These are phyloP conservation scores for Colletotrichum liaoningense DNA, from an alignment of 2,329 filamentous ascomycete species.

Conservation along the genomic window DNA sequence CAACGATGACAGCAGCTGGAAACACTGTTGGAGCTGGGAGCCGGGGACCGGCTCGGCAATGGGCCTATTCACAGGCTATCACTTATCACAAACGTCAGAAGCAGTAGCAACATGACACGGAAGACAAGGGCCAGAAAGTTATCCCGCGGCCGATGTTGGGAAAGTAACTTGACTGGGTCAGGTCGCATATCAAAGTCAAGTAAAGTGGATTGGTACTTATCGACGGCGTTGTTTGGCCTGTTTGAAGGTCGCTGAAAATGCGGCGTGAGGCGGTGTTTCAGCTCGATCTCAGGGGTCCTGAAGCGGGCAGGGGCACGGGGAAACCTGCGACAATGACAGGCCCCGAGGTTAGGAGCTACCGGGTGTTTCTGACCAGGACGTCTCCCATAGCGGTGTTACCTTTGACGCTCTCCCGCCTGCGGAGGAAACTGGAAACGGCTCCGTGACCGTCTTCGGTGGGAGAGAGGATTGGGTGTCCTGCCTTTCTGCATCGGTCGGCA, in stretches of 20 bases:
- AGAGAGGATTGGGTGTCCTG: neutral
- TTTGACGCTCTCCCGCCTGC: conserved; percentile 13
- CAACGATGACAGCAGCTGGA: neutral
- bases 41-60: neutral
- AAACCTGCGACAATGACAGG: conserved; percentile 21
- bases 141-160: neutral
- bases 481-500: neutral
- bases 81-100: neutral
- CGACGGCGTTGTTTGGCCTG: conserved; percentile 36
- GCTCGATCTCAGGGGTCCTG: conserved; percentile 29
- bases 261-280: conserved; percentile 52
- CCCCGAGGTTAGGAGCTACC: conserved; percentile 12
- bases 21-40: neutral
- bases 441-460: neutral
- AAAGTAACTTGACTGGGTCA: neutral
- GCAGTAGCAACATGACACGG: neutral
- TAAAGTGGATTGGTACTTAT: neutral
- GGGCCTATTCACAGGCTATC: neutral
- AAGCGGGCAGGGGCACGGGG: conserved; percentile 1
- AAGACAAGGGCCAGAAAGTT: neutral
- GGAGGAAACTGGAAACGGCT: conserved; percentile 24
- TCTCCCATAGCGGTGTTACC: neutral
- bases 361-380: conserved; percentile 5
- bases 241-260: conserved; percentile 42
- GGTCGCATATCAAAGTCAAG: neutral